Percentiles rank a stretch among this genome's conserved stretches.
Conservation (phyloP, 192 early-diverging fungal genomes). For the Lunasporangiospora selenospora region DNA sequence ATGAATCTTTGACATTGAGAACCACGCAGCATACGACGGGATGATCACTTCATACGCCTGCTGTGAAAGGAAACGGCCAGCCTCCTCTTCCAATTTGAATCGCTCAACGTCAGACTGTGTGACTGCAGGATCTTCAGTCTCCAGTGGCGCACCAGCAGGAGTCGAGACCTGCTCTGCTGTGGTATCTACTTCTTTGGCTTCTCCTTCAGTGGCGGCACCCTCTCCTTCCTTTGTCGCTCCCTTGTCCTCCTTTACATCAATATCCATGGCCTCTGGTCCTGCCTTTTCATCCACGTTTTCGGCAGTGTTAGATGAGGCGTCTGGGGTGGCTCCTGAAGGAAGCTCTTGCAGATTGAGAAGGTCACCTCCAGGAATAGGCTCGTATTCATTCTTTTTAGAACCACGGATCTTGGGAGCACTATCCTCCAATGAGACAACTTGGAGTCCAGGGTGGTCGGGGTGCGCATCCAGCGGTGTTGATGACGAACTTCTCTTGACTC, state of each 20-base stretch:
- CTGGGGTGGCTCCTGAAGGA: slow-evolving; percentile 10
- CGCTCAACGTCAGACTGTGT: slow-evolving; percentile 29
- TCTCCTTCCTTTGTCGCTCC: background rate
- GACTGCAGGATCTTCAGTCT: slow-evolving; percentile 13
- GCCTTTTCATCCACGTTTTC: background rate
- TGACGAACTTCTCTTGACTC: slow-evolving; percentile 34
- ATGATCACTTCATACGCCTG: slow-evolving; percentile 78
- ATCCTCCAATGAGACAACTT: slow-evolving; percentile 58
- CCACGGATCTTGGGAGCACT: slow-evolving; percentile 55
- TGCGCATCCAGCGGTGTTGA: slow-evolving; percentile 48
- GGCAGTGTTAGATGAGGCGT: background rate
- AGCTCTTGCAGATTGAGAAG: slow-evolving; percentile 63
- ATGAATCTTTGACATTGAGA: slow-evolving; percentile 78
- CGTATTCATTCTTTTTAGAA: slow-evolving; percentile 67
- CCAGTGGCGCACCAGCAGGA: slow-evolving; percentile 1
- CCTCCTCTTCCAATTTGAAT: slow-evolving; percentile 64
- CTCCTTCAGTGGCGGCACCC: background rate
- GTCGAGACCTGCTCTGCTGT: slow-evolving; percentile 14
- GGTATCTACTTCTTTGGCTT: background rate
- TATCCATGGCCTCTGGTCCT: slow-evolving; percentile 30
- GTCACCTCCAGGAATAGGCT: slow-evolving; percentile 63
- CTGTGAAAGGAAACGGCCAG: slow-evolving; percentile 66
- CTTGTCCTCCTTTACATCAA: slow-evolving; percentile 23
- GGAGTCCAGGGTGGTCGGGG: slow-evolving; percentile 52
- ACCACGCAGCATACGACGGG: slow-evolving; percentile 97